Base-by-base conservation (phyloP, 345 rosid species). In the Excoecaria cochinchinensis region DNA sequence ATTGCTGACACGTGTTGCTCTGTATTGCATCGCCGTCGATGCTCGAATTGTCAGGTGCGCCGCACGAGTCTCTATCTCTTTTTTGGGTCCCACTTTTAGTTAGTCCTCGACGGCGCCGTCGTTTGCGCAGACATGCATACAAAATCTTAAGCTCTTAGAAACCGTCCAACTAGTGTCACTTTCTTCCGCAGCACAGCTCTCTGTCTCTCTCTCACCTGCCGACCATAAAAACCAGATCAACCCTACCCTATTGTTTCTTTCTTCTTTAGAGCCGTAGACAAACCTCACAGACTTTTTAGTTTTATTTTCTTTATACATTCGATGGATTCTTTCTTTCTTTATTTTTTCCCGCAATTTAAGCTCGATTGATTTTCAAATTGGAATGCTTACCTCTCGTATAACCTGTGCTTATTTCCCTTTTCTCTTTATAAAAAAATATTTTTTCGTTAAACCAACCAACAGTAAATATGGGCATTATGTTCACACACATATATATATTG, bases 91-190 rank as follows among this genome's bases (percentile, higher is more conserved):
- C 64, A 59, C 64, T 59, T 59, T 24, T 25, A 59, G 12, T 42
- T n/a, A 67, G 69, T 24, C 65, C 72, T 73, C 63, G 69, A 77
- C 83, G 82, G 67, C 82, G 82, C 80, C 87, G 82, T 82, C 78
- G 67, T 51, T 70, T 74, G 10, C 1, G 63, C 48, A 2, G 40
- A 71, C 81, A 70, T 74, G 72, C 72, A 69, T 69, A 72, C 1
- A 4, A 47, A 22, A 2, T 5, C 1, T 0, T 7, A 22, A 69
- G 65, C 71, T 12, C 53, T 12, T 44, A 44, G 10, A 44, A 53
- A 69, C 44, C 24, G n/a, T 67, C 55, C 71, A 72, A 68, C 71
- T 38, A 38, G 4, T 3, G 58, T 70, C 78, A 63, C 78, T 81
- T 50, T 65, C 78, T 44, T 75, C 61, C 47, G 61, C 66, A 12